Percentiles rank a stretch among this genome's conserved stretches.
phyloP scores from a whole-genome alignment of 306 rosid species.

The Begonia loranthoides region DNA sequence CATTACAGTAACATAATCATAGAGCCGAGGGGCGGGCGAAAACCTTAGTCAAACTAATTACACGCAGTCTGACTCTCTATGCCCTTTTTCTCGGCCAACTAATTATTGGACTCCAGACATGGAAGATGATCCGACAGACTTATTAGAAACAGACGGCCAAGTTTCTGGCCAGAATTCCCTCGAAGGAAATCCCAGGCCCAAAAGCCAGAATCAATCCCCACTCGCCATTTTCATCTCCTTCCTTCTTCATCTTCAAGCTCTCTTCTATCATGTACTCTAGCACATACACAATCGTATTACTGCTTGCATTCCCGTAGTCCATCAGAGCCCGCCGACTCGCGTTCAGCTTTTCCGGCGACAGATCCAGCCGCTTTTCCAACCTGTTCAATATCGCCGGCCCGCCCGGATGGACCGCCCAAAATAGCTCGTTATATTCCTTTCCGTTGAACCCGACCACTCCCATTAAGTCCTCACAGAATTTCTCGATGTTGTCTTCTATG shows the following conservation, averaged over 20 bases:
- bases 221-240: slow-evolving; percentile 25
- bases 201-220: slow-evolving; percentile 91
- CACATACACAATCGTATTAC: slow-evolving; percentile 77
- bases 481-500: slow-evolving; percentile 67
- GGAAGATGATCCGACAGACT: background rate
- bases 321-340: slow-evolving; percentile 66
- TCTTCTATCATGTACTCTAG: slow-evolving; percentile 80
- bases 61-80: no score
- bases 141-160: slow-evolving; percentile 16
- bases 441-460: slow-evolving; percentile 25
- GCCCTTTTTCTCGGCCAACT: no score
- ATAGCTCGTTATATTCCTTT: slow-evolving; percentile 47
- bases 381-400: slow-evolving; percentile 87
- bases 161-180: slow-evolving; percentile 79
- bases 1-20: no score
- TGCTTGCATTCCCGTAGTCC: slow-evolving; percentile 88
- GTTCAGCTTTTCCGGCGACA: slow-evolving; percentile 57
- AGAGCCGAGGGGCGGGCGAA: no score
- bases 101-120: no score
- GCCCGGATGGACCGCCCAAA: slow-evolving; percentile 93
- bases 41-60: no score
- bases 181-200: slow-evolving; percentile 88
- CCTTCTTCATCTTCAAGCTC: slow-evolving; percentile 29
- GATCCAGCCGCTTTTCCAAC: slow-evolving; percentile 61
- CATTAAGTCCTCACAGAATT: slow-evolving; percentile 53